These are phyloP conservation scores for Asterionellopsis glacialis DNA, from an alignment of 108 stramenopile genomes.

Conservation along the genomic window DNA sequence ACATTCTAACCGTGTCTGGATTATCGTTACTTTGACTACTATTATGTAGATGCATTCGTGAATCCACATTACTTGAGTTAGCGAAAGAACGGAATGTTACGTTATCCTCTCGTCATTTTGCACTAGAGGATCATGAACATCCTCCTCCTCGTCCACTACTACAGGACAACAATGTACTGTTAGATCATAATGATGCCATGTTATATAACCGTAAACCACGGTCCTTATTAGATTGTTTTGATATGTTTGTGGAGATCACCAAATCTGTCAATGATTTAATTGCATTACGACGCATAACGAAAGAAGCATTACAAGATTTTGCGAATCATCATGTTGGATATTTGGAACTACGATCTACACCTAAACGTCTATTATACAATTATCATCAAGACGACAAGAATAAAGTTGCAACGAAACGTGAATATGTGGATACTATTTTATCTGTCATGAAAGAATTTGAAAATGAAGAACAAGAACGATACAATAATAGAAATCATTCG, in stretches of 20 bases:
- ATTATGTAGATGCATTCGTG: constrained; percentile 63
- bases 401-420: constrained; percentile 25
- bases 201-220: constrained; percentile 44
- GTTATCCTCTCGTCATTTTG: constrained; percentile 31
- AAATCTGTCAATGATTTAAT: constrained; percentile 46
- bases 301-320: constrained; percentile 76
- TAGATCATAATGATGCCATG: too few species aligned
- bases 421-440: constrained; percentile 62
- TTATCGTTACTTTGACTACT: too few species aligned
- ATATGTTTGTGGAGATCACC: constrained; percentile 76
- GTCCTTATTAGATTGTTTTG: constrained; percentile 73
- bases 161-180: constrained; percentile 2
- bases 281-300: constrained; percentile 52
- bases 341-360: constrained; percentile 83
- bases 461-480: constrained; percentile 25
- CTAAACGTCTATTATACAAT: constrained; percentile 40
- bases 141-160: not conserved
- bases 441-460: constrained; percentile 47
- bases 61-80: constrained; percentile 66
- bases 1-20: too few species aligned
- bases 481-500: constrained; percentile 10
- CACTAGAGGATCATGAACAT: too few species aligned
- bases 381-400: not conserved
- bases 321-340: constrained; percentile 64
- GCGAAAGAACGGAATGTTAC: constrained; percentile 39